Base-by-base conservation (phyloP, 202 grass and related monocot species). In the Eragrostis tef region DNA sequence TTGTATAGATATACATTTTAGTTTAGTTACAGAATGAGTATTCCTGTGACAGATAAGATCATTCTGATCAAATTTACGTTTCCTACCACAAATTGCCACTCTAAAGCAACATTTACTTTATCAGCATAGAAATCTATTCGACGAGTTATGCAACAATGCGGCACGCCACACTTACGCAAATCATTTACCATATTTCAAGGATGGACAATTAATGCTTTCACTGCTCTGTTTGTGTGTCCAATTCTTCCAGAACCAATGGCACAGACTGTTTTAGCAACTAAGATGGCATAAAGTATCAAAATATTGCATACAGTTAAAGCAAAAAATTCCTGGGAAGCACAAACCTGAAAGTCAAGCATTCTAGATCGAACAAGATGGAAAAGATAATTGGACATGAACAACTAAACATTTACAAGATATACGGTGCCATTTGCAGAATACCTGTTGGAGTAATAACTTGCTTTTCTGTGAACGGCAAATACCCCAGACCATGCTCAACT, bases 381-480 rank as follows among this genome's bases (percentile, higher is more conserved):
- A 67, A 64, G 53, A 31, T 26, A 56, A 58, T 45, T n/a, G 21
- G 16, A 70, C 29, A 53, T 46, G 53, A 25, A 67, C 27, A 77
- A 75, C 22, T 53, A 75, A 85, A n/a, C 4, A 1, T 51, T 47
- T 45, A 61, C 50, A 74, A 85, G 46, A 82, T 20, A 85, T 24
- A 22, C 7, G 26, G 51, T 49, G 14, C 6, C 34, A 77, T 64
- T 72, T 46, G 62, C 62, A 80, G 85, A 52, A 31, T 90, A 99
- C 96, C 96, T 95, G 96, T 99, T 87, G 96, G 96, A 11, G 96
- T 99, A 71, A 99, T 78, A 68, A 98, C 75, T 85, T 98, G 96
- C 80, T 98, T 98, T 86, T 98, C 92, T 75, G 90, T 95, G 82
- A 98, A 98, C 64, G 96, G 96, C 74, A 98, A 91, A 91, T 98